Evolutionary conservation across 345 rosid species (phyloP).

Genomic region (Microthlaspi erraticum): DNA sequence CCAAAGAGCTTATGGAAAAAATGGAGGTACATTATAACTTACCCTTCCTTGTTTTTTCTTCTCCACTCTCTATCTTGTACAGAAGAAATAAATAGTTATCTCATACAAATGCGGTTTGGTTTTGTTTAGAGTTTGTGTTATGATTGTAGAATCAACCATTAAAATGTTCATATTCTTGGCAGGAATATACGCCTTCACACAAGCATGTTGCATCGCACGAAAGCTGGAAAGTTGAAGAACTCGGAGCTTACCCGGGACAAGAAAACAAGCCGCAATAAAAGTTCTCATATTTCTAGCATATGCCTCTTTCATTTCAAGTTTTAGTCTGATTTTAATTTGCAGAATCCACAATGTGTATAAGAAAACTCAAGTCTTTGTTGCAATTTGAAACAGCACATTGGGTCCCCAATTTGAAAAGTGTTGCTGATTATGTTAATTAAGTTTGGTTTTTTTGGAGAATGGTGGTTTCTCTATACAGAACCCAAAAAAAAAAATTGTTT

Average conservation of each 20-base stretch:
- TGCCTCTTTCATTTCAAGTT: conserved; percentile 35
- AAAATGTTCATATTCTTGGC: conserved; percentile 35
- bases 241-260: conserved; percentile 60
- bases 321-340: conserved; percentile 29
- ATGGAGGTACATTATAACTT: conserved; percentile 72
- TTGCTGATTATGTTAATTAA: conserved; percentile 29
- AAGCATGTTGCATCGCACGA: conserved; percentile 81
- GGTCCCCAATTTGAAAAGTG: conserved; percentile 25
- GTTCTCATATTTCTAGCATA: conserved; percentile 9
- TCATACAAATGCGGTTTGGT: not conserved
- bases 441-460: conserved; percentile 1
- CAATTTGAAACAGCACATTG: conserved; percentile 31
- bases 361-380: conserved; percentile 38
- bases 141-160: not conserved
- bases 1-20: conserved; percentile 81
- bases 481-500: not conserved
- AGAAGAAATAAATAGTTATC: not conserved
- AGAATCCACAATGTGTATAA: conserved; percentile 35
- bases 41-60: too few relatives aligned
- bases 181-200: conserved; percentile 77
- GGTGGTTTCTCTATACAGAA: not conserved
- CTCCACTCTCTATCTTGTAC: conserved; percentile 2
- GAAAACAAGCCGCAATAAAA: conserved; percentile 40
- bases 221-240: conserved; percentile 87
- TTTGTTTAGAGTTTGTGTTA: not conserved